Conservation (phyloP, 2,329 filamentous ascomycete species). For the Harringtonia lauricola region DNA sequence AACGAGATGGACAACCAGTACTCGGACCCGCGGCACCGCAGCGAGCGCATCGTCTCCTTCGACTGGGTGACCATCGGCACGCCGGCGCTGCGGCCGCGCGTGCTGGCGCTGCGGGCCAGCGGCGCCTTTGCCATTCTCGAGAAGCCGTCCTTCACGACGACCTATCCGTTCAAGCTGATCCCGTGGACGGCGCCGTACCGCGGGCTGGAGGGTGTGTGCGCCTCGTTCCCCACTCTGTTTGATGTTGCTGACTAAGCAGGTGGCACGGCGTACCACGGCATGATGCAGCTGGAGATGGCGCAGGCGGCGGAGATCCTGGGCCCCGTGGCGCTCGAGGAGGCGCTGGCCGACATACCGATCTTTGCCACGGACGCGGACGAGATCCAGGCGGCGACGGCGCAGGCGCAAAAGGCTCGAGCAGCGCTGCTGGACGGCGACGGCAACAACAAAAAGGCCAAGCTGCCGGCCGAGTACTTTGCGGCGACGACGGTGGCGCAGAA, state of each 20-base stretch:
- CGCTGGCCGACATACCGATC: conserved; percentile 40
- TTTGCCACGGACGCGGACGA: conserved; percentile 42
- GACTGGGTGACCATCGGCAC: conserved; percentile 54
- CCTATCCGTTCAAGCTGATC: conserved; percentile 48
- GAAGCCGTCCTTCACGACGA: conserved; percentile 45
- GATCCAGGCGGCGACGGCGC: conserved; percentile 29
- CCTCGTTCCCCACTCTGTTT: no score
- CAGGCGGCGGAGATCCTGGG: conserved; percentile 42
- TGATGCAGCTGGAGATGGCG: conserved; percentile 47
- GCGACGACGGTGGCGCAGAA: conserved; percentile 36
- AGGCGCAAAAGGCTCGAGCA: conserved; percentile 20
- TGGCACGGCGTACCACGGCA: conserved; percentile 37
- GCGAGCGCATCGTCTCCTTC: conserved; percentile 54
- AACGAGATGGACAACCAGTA: conserved; percentile 52
- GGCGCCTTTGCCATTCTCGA: conserved; percentile 52
- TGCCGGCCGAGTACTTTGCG: conserved; percentile 30
- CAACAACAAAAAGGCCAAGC: conserved; percentile 12
- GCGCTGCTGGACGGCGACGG: conserved; percentile 21
- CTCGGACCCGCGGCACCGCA: conserved; percentile 36
- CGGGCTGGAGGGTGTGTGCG: conserved; percentile 34
- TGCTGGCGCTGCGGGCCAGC: conserved; percentile 48
- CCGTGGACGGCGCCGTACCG: conserved; percentile 50
- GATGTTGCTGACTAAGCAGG: conserved; percentile 17
- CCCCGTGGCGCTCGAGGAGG: conserved; percentile 41
- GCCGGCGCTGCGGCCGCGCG: conserved; percentile 42